Base-by-base conservation (phyloP, 768 basidiomycete genomes). In the Pholiota microspora region DNA sequence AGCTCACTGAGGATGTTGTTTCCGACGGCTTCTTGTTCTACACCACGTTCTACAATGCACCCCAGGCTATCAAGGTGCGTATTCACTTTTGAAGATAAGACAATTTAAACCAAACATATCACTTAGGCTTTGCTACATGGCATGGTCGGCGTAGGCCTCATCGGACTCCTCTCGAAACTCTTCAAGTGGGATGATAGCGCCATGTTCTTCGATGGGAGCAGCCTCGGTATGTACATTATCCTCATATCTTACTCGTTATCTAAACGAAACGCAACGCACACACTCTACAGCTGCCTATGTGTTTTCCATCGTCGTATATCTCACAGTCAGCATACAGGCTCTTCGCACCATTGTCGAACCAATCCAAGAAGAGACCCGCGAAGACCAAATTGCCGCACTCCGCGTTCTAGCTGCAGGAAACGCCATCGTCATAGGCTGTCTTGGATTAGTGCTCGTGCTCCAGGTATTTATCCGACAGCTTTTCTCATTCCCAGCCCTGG, bases 201-300 rank as follows among this genome's bases (percentile, higher is more conserved):
- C 7, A 80, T 95, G 73, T 94, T 92, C 76, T 98, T 98, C 69
- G 95, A 98, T 69, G 95, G 95, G 18, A 86, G 88, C 21, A 86
- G 84, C 60, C 71, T 96, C 55, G 92, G 94, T 94, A 60, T 62
- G 83, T 76, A n/a, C 35, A n/a, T 7, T 32, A 40, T 56, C 16
- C 7, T 23, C 3, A 38, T 51, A 24, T 23, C 34, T 40, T 32
- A 29, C 25, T 23, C 23, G 25, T 16, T 38, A 15, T 2, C 40
- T 45, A 32, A 13, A 27, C 25, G 44, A 31, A 8, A 54, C 27
- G 34, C 50, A 49, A n/a, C 7, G 9, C n/a, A 8, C 49, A 51
- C 42, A 53, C 48, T 31, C 53, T 42, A 12, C 68, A 94, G 93
- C 75, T 24, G 81, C 81, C 49, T 92, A 88, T 68, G 70, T 94